Conservation (phyloP, 495 filamentous ascomycete genomes). For the Tuber aestivum region DNA sequence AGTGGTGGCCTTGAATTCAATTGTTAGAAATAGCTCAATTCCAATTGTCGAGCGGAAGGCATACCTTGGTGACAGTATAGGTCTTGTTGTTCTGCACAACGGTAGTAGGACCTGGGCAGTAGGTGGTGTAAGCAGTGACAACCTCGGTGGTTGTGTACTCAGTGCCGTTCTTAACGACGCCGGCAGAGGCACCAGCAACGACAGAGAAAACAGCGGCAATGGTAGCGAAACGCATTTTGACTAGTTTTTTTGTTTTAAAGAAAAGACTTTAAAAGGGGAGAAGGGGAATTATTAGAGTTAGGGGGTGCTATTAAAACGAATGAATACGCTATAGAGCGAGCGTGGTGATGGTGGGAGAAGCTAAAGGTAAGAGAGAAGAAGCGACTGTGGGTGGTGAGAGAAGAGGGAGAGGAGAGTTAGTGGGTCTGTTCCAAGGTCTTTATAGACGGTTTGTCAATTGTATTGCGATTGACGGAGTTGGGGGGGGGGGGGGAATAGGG, state of each 20-base stretch:
- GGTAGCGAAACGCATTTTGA: slow-evolving; percentile 85
- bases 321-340: slow-evolving; percentile 37
- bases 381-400: slow-evolving; percentile 41
- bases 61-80: slow-evolving; percentile 71
- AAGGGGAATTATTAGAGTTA: slow-evolving; percentile 21
- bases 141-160: slow-evolving; percentile 62
- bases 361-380: slow-evolving; percentile 28
- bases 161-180: slow-evolving; percentile 30
- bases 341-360: slow-evolving; percentile 5
- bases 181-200: slow-evolving; percentile 49
- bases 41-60: slow-evolving; percentile 16
- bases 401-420: slow-evolving; percentile 14
- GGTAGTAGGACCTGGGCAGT: slow-evolving; percentile 71
- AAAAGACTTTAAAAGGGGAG: slow-evolving; percentile 17
- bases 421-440: neutral
- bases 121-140: slow-evolving; percentile 74
- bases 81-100: slow-evolving; percentile 64
- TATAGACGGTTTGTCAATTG: slow-evolving; percentile 16
- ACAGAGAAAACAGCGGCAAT: slow-evolving; percentile 60
- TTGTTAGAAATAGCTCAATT: neutral
- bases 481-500: slow-evolving; percentile 20
- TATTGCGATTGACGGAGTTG: too few species aligned
- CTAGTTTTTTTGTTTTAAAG: slow-evolving; percentile 48
- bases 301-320: slow-evolving; percentile 37
- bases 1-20: slow-evolving; percentile 52